Evolutionary conservation across 2,329 filamentous ascomycete species (phyloP).

Genomic region (Phoma sp.): DNA sequence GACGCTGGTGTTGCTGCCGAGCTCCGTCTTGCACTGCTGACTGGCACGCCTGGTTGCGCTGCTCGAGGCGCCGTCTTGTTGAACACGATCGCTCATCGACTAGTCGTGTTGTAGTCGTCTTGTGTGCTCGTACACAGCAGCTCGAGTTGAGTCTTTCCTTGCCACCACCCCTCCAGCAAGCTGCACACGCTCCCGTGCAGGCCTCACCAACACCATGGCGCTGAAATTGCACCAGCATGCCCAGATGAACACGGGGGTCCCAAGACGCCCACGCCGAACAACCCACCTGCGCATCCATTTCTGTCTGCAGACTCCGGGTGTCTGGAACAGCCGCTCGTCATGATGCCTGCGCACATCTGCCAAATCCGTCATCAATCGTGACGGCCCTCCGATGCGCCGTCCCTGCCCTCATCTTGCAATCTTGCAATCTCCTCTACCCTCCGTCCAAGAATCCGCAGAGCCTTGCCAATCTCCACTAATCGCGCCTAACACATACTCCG

Average conservation of each 20-base stretch:
- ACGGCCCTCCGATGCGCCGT: constrained; percentile 15
- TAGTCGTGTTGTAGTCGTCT: too few relatives aligned
- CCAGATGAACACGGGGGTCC: constrained; percentile 12
- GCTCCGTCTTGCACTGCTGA: constrained; percentile 7
- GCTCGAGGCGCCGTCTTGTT: constrained; percentile 3
- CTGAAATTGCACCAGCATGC: constrained; percentile 16
- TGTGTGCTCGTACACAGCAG: background rate
- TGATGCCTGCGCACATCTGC: constrained; percentile 15
- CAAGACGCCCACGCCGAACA: constrained; percentile 11
- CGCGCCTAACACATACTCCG: constrained; percentile 7
- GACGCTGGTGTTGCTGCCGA: constrained; percentile 17
- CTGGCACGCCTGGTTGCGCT: background rate
- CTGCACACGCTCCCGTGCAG: too few relatives aligned
- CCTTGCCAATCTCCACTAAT: constrained; percentile 16
- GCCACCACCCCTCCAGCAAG: too few relatives aligned
- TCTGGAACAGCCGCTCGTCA: constrained; percentile 16
- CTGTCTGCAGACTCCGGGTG: constrained; percentile 12
- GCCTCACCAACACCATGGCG: background rate
- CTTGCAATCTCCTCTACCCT: constrained; percentile 11
- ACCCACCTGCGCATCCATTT: constrained; percentile 12
- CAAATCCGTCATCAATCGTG: constrained; percentile 4
- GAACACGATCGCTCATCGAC: background rate
- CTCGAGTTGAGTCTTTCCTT: too few relatives aligned
- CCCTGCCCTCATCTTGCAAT: constrained; percentile 1
- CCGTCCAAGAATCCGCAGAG: constrained; percentile 7